Conservation (phyloP, 352 stramenopile genomes). For the Pythium monospermum region DNA sequence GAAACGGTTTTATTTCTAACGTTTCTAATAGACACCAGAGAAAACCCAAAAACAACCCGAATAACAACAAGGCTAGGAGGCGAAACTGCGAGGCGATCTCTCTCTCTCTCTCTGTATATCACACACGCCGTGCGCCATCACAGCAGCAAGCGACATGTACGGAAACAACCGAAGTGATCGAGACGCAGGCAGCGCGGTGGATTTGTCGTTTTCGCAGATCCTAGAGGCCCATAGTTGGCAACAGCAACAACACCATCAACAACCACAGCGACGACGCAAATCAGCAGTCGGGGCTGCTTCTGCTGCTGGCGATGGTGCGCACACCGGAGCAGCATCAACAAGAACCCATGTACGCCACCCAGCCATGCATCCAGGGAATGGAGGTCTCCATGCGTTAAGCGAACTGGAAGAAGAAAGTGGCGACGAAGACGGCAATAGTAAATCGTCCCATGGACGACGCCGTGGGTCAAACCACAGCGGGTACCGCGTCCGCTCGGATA, state of each 20-base stretch:
- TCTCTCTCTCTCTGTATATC: too few species aligned
- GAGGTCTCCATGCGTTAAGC: constrained; percentile 10
- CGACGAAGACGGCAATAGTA: constrained; percentile 2
- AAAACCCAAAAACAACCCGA: constrained; percentile 8
- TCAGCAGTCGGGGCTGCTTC: too few species aligned
- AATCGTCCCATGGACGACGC: not conserved
- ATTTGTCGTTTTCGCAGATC: constrained; percentile 81
- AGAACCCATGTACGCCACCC: not conserved
- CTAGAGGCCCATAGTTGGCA: constrained; percentile 57
- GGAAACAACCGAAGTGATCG: constrained; percentile 26
- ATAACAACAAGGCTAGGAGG: not conserved
- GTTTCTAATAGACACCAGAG: constrained; percentile 10
- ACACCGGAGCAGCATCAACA: not conserved
- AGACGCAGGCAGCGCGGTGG: constrained; percentile 29
- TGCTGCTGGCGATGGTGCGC: not conserved
- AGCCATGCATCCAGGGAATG: constrained; percentile 2
- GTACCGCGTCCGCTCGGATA: constrained; percentile 15
- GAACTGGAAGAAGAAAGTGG: constrained; percentile 17
- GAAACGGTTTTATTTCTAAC: constrained; percentile 6
- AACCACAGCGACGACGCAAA: constrained; percentile 5
- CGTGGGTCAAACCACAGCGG: not conserved
- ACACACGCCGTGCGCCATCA: too few species aligned
- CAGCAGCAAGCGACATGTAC: too few species aligned
- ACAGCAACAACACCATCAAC: constrained; percentile 42
- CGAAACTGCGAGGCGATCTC: too few species aligned